Base-by-base conservation (phyloP, 495 filamentous ascomycete genomes). In the Penicillium turbatum region DNA sequence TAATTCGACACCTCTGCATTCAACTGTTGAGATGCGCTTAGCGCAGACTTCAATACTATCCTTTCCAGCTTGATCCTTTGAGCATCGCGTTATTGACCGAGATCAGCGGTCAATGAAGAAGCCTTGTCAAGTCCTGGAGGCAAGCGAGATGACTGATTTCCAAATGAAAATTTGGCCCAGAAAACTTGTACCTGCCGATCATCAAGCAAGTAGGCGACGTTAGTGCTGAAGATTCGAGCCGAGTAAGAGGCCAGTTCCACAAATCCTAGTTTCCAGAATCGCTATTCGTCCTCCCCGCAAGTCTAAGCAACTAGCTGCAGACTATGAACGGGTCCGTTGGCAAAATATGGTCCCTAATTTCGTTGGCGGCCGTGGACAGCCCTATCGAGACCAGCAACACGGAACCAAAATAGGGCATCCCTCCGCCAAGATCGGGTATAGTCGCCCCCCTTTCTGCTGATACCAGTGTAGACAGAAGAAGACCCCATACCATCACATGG, bases 401-500 rank as follows among this genome's bases (percentile, higher is more conserved):
- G 31, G 31, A 24, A 41, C 51, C 55, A 19, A 61, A 66, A 61
- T 39, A 27, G 54, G 59, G 45, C 63, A 55, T 10, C 57, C 10
- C 55, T 53, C 59, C 53, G 52, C 37, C 29, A 42, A 35, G 19
- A 26, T 43, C 17, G 51, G 51, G 55, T 30, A 32, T 15, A 56
- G 50, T 41, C 48, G 29, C 55, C 41, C 37, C 24, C 27, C 11
- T 24, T 12, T 43, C 60, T 54, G 57, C 55, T n/a, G n/a, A n/a
- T n/a, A 54, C 59, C 55, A 59, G 47, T 29, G 37, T 30, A 41
- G 15, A 19, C 48, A 26, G 30, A 19, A 40, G 4, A 24, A 49
- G 50, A 53, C 32, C 39, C 41, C 42, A 49, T 44, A 58, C 42
- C 40, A 56, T 70, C 62, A 65, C 67, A 61, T 66, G 59, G 63